Percentiles rank a stretch among this genome's conserved stretches.
Conservation (phyloP, 768 basidiomycete genomes). For the Mycena haematopus region DNA sequence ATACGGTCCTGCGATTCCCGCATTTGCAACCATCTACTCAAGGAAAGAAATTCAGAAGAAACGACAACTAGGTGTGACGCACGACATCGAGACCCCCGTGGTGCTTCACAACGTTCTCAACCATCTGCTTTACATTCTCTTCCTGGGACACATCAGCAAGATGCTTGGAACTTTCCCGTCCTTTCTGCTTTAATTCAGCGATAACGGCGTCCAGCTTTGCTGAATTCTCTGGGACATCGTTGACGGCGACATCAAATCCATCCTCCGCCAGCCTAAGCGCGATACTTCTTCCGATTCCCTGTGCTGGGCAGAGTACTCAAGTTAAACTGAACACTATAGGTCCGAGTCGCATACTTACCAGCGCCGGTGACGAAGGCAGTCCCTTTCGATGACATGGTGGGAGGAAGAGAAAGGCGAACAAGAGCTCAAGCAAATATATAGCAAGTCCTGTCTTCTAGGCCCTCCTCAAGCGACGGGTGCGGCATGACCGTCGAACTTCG, state of each 20-base stretch:
- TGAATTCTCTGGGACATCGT: slow-evolving; percentile 38
- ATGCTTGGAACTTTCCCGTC: not conserved
- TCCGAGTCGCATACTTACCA: slow-evolving; percentile 11
- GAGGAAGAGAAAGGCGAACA: too few relatives aligned
- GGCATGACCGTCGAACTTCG: too few relatives aligned
- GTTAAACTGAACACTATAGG: not conserved
- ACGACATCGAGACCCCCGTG: slow-evolving; percentile 42
- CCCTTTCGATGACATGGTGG: slow-evolving; percentile 32
- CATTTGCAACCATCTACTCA: slow-evolving; percentile 41
- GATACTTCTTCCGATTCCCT: slow-evolving; percentile 41
- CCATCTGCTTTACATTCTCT: slow-evolving; percentile 33
- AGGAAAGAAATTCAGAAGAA: not conserved
- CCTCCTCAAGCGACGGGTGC: too few relatives aligned
- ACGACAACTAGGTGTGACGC: slow-evolving; percentile 8
- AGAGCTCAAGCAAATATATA: too few relatives aligned
- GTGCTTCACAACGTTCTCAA: slow-evolving; percentile 29
- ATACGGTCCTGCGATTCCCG: slow-evolving; percentile 25
- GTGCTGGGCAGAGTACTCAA: not conserved
- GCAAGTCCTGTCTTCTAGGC: too few relatives aligned
- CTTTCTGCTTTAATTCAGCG: slow-evolving; percentile 20
- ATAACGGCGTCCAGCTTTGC: slow-evolving; percentile 27
- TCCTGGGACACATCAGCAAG: slow-evolving; percentile 32
- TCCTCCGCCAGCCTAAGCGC: slow-evolving; percentile 44
- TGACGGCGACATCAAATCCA: slow-evolving; percentile 43
- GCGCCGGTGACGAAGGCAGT: slow-evolving; percentile 41